Evolutionary conservation across 495 filamentous ascomycete genomes (phyloP), one percentile per base, ranked within the genome.

Genomic region (Penicillium herquei): DNA sequence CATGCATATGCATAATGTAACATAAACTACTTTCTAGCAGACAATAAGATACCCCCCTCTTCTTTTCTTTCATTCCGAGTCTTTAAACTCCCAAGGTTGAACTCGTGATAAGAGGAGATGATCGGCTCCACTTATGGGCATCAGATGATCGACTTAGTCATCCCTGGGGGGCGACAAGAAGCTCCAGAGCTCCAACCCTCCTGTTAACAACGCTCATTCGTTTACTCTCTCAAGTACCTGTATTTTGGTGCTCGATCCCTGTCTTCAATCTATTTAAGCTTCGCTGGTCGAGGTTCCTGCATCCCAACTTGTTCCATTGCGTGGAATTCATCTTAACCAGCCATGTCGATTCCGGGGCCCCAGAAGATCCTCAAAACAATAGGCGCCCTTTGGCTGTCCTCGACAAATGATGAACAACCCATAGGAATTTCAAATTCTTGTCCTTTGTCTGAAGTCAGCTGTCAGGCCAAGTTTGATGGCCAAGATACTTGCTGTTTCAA

Each of bases 401-500:
- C 65, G 6, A 44, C 67, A 1, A 44, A 59, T 18, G 55, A 51
- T 30, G 58, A 58, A 26, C 50, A 60, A 37, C 18, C 40, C 39
- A 43, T 31, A 14, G 55, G 56, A 44, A 58, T 16, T 47, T 58
- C 34, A 35, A 55, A 42, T 16, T 58, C 74, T 52, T 87, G 84
- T 60, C 54, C 75, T 10, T 74, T 73, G 16, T 63, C 78, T 0
- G 82, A 84, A 59, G 59, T 84, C 16, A 85, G 82, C 63, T 87
- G 84, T 61, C 76, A 83, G 49, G 80, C 81, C 45, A 75, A 75
- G 3, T 83, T 78, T 34, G 68, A 69, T 49, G 77, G 80, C 16
- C 71, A 76, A 56, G 78, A 88, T 63, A 82, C 81, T 26, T 96
- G 92, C 75, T 96, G 91, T 74, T 91, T 92, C 70, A 89, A 93